These are phyloP conservation scores for Corynascus novoguineensis DNA, from an alignment of 495 filamentous ascomycete genomes.

Conservation along the genomic window DNA sequence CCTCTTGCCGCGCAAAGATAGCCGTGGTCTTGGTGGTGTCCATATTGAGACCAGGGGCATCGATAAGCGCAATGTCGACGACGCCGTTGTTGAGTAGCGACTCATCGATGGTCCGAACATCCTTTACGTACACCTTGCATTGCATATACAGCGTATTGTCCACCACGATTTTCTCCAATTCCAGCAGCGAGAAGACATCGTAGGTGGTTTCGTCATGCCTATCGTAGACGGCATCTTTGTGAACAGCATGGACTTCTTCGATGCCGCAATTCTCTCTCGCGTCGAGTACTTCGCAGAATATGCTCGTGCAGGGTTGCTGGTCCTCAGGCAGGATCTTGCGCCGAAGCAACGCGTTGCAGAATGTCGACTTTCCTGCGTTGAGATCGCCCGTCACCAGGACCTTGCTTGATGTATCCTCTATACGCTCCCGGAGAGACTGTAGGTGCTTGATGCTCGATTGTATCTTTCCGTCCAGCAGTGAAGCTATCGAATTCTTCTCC, in stretches of 20 bases:
- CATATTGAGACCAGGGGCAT: constrained; percentile 90
- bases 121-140: constrained; percentile 95
- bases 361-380: constrained; percentile 97
- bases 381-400: constrained; percentile 95
- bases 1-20: constrained; percentile 92
- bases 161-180: constrained; percentile 82
- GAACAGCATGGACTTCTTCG: constrained; percentile 94
- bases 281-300: constrained; percentile 96
- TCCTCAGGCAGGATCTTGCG: constrained; percentile 93
- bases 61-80: constrained; percentile 95
- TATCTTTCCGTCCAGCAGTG: constrained; percentile 89
- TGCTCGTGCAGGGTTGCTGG: constrained; percentile 97
- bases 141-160: constrained; percentile 84
- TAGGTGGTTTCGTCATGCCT: constrained; percentile 92
- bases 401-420: constrained; percentile 96
- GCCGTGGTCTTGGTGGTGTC: constrained; percentile 96
- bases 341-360: constrained; percentile 91
- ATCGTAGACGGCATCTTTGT: constrained; percentile 71
- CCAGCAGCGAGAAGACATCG: constrained; percentile 67
- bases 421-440: constrained; percentile 76
- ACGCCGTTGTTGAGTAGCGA: constrained; percentile 95
- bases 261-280: constrained; percentile 80
- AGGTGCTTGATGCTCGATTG: constrained; percentile 88
- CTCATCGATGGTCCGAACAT: constrained; percentile 84
- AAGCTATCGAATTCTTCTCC: constrained; percentile 84